These are phyloP conservation scores for Cerrena zonata DNA, from an alignment of 1,284 basidiomycete genomes.

Conservation along the genomic window DNA sequence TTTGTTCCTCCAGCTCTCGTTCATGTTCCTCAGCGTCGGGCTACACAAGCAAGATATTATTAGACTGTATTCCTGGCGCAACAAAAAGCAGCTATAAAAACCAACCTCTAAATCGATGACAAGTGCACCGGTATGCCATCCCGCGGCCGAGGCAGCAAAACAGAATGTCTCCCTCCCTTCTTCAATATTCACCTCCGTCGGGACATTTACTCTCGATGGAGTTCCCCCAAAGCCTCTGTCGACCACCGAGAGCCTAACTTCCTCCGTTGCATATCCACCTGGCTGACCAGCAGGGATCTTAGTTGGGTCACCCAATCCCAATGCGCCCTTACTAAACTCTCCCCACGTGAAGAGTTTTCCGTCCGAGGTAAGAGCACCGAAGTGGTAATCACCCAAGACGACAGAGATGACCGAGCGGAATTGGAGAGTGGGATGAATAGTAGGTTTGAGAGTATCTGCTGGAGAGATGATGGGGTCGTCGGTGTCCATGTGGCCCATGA, in stretches of 20 bases:
- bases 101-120: slow-evolving; percentile 72
- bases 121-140: slow-evolving; percentile 85
- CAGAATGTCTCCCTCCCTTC: slow-evolving; percentile 62
- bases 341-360: slow-evolving; percentile 87
- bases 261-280: slow-evolving; percentile 49
- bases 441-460: slow-evolving; percentile 37
- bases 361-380: slow-evolving; percentile 70
- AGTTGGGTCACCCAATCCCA: slow-evolving; percentile 75
- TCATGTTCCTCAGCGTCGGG: slow-evolving; percentile 13
- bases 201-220: slow-evolving; percentile 41
- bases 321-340: slow-evolving; percentile 66
- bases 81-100: neutral
- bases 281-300: slow-evolving; percentile 47
- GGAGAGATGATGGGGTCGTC: slow-evolving; percentile 14
- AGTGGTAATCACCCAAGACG: slow-evolving; percentile 86
- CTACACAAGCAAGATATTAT: neutral
- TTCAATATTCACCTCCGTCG: slow-evolving; percentile 69
- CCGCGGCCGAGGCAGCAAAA: slow-evolving; percentile 71
- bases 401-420: slow-evolving; percentile 74
- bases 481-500: slow-evolving; percentile 51
- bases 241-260: slow-evolving; percentile 29
- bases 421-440: slow-evolving; percentile 66
- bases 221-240: slow-evolving; percentile 20
- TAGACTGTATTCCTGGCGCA: neutral
- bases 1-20: slow-evolving; percentile 6